phyloP scores from a whole-genome alignment of 1,284 basidiomycete species.

The Ustilago vetiveriae region DNA sequence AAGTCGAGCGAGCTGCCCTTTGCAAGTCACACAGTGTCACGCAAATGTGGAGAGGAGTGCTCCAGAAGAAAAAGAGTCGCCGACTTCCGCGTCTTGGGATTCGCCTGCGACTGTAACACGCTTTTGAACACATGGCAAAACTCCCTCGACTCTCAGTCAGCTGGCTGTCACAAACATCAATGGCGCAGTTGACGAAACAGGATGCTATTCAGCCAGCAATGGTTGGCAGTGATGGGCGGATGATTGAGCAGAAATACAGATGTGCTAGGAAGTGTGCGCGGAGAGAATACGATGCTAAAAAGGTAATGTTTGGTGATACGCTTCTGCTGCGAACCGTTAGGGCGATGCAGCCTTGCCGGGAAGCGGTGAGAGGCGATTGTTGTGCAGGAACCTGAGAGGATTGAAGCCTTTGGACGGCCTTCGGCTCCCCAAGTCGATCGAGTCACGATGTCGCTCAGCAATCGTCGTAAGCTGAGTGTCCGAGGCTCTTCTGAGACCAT shows the following conservation, averaged over 20 bases:
- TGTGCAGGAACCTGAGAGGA: constrained; percentile 36
- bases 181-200: not conserved
- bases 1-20: too few species aligned
- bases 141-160: too few species aligned
- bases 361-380: constrained; percentile 41
- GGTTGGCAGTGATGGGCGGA: not conserved
- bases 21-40: too few species aligned
- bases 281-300: not conserved
- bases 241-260: constrained; percentile 28
- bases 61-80: constrained; percentile 6
- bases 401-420: constrained; percentile 24
- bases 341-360: constrained; percentile 20
- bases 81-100: constrained; percentile 9
- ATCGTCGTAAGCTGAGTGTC: constrained; percentile 36
- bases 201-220: constrained; percentile 1
- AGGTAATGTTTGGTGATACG: too few species aligned
- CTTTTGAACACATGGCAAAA: too few species aligned
- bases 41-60: too few species aligned
- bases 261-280: not conserved
- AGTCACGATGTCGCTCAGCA: constrained; percentile 14
- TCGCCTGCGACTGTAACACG: not conserved
- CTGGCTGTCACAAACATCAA: too few species aligned
- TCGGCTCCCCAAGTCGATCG: not conserved
- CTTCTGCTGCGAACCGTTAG: not conserved
- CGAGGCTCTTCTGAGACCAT: constrained; percentile 27